Conservation (phyloP, 2,329 filamentous ascomycete genomes). For the Thielaviopsis ethacetica region DNA sequence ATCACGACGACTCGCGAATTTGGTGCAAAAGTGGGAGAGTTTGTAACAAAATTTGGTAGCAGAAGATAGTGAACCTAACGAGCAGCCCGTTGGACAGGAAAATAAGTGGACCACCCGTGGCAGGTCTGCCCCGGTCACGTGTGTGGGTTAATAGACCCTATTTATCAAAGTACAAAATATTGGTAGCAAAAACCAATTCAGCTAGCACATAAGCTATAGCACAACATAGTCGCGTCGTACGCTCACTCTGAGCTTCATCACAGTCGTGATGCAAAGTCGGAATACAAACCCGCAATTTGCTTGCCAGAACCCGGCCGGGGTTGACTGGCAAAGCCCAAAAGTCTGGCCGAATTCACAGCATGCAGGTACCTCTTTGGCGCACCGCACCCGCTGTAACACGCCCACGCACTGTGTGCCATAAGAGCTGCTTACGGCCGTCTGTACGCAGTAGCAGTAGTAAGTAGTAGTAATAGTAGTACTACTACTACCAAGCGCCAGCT, state of each 20-base stretch:
- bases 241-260: neutral
- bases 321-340: neutral
- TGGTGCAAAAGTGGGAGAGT: neutral
- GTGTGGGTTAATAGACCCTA: neutral
- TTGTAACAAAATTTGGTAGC: slow-evolving; percentile 1
- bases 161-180: no score
- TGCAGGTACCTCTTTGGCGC: neutral
- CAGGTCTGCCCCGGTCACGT: neutral
- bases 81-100: neutral
- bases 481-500: no score
- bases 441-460: no score
- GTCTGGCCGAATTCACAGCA: neutral
- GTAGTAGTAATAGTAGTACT: no score
- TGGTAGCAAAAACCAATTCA: no score
- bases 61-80: slow-evolving; percentile 1
- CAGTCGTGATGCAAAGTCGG: neutral
- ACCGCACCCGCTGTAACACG: neutral
- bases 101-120: neutral
- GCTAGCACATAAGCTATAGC: no score
- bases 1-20: slow-evolving; percentile 6
- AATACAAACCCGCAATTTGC: neutral
- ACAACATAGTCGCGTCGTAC: no score
- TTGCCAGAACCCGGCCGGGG: neutral
- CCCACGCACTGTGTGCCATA: neutral
- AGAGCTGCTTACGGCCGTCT: no score